Evolutionary conservation across 139 green algal species (phyloP), one percentile per base, ranked within the genome.

Genomic region (Pleodorina starrii): DNA sequence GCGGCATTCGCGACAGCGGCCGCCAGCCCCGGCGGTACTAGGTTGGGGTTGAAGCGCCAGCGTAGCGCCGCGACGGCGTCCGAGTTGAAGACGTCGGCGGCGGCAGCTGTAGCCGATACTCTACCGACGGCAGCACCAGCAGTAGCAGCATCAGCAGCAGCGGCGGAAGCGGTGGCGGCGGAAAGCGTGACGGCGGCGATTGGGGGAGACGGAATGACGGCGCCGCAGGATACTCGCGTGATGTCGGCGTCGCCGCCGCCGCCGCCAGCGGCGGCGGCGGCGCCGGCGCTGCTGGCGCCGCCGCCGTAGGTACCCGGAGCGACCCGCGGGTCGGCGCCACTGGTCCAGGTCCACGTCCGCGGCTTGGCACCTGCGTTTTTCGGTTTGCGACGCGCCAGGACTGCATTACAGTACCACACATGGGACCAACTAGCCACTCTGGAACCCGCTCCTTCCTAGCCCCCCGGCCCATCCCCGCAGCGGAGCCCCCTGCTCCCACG

Each of bases 31-130:
- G 82, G 63, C 32, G 82, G 82, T 32, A 43, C 27, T 11, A 88
- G 44, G 19, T 44, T 16, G 19, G 82, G 66, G n/a, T 88, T 79
- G 82, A 88, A 88, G 32, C 44, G 42, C 63, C 66, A 88, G n/a
- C 66, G 82, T 21, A 43, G 29, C 4, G 27, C 40, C 42, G 72
- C 6, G 40, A 19, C 63, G 63, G 63, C 25, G 25, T 2, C 54
- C 54, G 21, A 25, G 54, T 25, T 66, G 5, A 66, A 2, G 6
- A 25, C 54, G 54, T 66, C 9, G 63, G 14, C 63, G 27, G 14
- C 63, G 27, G 32, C 21, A 23, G 63, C 63, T n/a, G n/a, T n/a
- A n/a, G n/a, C n/a, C n/a, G n/a, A n/a, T n/a, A n/a, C n/a, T n/a
- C n/a, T n/a, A n/a, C n/a, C n/a, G n/a, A n/a, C n/a, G n/a, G n/a